Base-by-base conservation (phyloP, 2,329 filamentous ascomycete genomes). In the Pseudogymnoascus sp. region DNA sequence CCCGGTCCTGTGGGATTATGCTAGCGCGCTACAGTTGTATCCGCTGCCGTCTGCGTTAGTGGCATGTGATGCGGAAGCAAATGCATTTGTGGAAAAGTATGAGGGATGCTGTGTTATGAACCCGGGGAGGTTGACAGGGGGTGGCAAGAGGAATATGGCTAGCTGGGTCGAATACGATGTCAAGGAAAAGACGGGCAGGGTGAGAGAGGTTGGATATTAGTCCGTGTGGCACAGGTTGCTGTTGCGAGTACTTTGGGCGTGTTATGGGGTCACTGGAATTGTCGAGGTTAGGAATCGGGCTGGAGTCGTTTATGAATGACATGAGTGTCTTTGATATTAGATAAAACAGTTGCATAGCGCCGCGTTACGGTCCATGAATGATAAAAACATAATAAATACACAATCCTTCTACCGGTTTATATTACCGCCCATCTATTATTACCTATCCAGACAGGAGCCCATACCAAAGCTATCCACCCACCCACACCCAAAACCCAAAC, bases 91-190 rank as follows among this genome's bases (percentile, higher is more conserved):
- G 61, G 79, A 97, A 66, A 96, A 90, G 12, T 97, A 97, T 71
- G 93, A 96, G 74, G 93, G 92, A 0, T 97, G 94, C 71, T 90
- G 94, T 76, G 92, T 97, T 35, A 87, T 99, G 83, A 99, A 99
- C 72, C 92, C 94, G 0, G 91, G 92, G 5, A 81, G 82, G 58
- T 74, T 99, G 59, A 80, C 95, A 25, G 86, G 90, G 0, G 78
- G 83, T 0, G 87, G 87, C 0, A 81, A 86, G 60, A 83, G 85
- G 65, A 85, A 86, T 3, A 83, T 87, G 5, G 89, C 86, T 5
- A 82, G 87, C 65, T 97, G 94, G 93, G 81, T 93, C 1, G 94
- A 97, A 76, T 97, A 93, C 77, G 88, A 89, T 74, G 74, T 90
- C 45, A 52, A 64, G 45, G 65, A 65, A 40, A 69, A 65, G 62